phyloP scores from a whole-genome alignment of 352 stramenopile species.

The Hyphochytrium catenoides region DNA sequence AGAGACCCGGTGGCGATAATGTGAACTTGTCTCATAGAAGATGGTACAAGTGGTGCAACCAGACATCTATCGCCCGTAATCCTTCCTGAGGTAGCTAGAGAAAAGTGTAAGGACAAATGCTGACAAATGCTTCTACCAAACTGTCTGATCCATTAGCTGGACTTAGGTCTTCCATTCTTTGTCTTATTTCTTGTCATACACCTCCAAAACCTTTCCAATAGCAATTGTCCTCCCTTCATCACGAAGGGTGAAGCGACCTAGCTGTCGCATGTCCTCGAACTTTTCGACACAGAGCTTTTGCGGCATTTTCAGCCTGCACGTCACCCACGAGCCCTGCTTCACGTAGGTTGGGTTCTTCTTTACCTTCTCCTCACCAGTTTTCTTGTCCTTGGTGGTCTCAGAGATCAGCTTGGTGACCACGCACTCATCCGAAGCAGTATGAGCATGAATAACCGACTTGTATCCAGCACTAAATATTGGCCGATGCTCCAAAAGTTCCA shows the following conservation, averaged over 20 bases:
- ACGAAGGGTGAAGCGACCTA: constrained; percentile 90
- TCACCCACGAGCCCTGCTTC: constrained; percentile 75
- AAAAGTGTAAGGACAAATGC: too few species aligned
- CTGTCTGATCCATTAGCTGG: too few species aligned
- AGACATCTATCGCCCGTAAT: too few species aligned
- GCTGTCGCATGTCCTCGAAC: constrained; percentile 79
- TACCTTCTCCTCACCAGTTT: constrained; percentile 67
- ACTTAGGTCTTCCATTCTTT: too few species aligned
- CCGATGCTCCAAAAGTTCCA: constrained; percentile 90
- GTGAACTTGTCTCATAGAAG: too few species aligned
- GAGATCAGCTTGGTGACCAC: constrained; percentile 72
- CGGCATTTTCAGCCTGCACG: constrained; percentile 75
- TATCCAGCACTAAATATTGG: constrained; percentile 89
- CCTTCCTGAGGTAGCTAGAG: too few species aligned
- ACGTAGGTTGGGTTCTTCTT: constrained; percentile 85
- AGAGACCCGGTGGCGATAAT: too few species aligned
- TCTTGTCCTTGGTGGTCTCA: constrained; percentile 50
- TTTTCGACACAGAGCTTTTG: constrained; percentile 83
- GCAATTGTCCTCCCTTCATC: constrained; percentile 97
- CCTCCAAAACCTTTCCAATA: constrained; percentile 90
- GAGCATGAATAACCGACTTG: constrained; percentile 91
- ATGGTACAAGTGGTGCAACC: too few species aligned
- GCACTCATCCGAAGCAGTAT: constrained; percentile 87
- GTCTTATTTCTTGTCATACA: constrained; percentile 33
- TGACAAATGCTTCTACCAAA: too few species aligned